A percentile compares a stretch with the other conserved stretches of the same genome.
Conservation (phyloP, 1,284 basidiomycete species). For the Ustilago xerochloae region DNA sequence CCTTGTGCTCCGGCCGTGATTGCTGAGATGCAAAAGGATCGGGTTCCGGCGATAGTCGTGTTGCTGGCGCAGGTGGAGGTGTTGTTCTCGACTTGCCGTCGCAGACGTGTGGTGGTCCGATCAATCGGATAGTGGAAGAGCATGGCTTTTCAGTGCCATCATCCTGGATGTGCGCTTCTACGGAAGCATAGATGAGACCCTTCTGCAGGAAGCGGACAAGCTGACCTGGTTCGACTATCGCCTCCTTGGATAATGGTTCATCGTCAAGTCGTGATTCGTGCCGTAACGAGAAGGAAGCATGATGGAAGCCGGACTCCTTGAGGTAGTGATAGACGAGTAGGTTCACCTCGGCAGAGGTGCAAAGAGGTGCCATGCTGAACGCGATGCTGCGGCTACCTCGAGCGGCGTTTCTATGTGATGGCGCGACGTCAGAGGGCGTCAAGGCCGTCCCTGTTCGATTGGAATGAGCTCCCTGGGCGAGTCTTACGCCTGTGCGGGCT, state of each 20-base stretch:
- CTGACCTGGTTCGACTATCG: conserved; percentile 64
- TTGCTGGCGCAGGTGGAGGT: conserved; percentile 31
- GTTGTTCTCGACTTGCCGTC: conserved; percentile 53
- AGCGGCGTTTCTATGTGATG: no score
- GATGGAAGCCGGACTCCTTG: conserved; percentile 65
- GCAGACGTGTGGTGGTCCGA: conserved; percentile 63
- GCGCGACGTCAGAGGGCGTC: no score
- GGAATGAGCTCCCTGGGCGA: no score
- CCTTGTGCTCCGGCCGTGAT: conserved; percentile 27
- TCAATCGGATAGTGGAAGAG: conserved; percentile 53
- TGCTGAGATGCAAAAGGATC: conserved; percentile 33
- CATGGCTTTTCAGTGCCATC: conserved; percentile 63
- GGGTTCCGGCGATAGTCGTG: conserved; percentile 50
- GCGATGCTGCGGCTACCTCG: background rate
- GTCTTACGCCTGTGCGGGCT: no score
- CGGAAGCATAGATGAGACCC: conserved; percentile 63
- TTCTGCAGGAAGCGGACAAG: conserved; percentile 63
- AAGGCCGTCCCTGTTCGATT: no score
- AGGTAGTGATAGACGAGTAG: conserved; percentile 67
- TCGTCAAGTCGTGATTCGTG: conserved; percentile 66
- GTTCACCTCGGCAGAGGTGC: conserved; percentile 65
- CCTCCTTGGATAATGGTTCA: conserved; percentile 59
- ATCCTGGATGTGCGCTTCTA: conserved; percentile 59
- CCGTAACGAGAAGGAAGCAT: conserved; percentile 62
- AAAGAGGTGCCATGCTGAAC: conserved; percentile 53